Conservation (phyloP, 192 early-diverging fungal species). For the Linnemannia exigua region DNA sequence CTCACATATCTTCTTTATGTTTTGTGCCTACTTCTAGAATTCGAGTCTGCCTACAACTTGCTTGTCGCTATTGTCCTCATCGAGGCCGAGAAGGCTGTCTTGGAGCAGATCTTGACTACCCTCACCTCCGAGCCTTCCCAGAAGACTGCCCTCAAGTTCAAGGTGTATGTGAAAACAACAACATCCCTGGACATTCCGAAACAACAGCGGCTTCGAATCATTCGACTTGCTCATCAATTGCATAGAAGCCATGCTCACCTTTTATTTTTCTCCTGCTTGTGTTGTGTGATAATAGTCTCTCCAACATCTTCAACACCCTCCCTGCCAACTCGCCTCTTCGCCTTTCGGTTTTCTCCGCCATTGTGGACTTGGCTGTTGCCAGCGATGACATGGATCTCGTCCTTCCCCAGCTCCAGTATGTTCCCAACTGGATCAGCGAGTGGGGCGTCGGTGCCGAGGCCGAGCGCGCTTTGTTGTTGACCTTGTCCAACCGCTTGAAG, state of each 20-base stretch:
- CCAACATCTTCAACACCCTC: slow-evolving; percentile 90
- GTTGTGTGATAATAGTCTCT: slow-evolving; percentile 60
- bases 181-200: not conserved
- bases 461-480: slow-evolving; percentile 72
- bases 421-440: slow-evolving; percentile 75
- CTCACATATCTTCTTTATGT: not conserved
- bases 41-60: slow-evolving; percentile 79
- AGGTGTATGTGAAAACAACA: slow-evolving; percentile 62
- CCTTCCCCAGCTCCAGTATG: slow-evolving; percentile 70
- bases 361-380: slow-evolving; percentile 81
- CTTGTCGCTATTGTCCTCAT: slow-evolving; percentile 72
- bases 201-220: slow-evolving; percentile 35
- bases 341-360: slow-evolving; percentile 77
- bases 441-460: slow-evolving; percentile 76
- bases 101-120: slow-evolving; percentile 63
- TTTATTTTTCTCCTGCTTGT: not conserved
- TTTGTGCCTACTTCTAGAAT: slow-evolving; percentile 64
- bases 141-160: slow-evolving; percentile 71
- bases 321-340: slow-evolving; percentile 67
- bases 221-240: not conserved
- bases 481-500: slow-evolving; percentile 74
- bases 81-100: slow-evolving; percentile 57
- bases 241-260: not conserved
- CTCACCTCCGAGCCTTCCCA: slow-evolving; percentile 64
- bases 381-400: slow-evolving; percentile 78